Evolutionary conservation across 2,329 filamentous ascomycete genomes (phyloP), one percentile per base, ranked within the genome.

Genomic region (Chrysoporthe austroafricana): DNA sequence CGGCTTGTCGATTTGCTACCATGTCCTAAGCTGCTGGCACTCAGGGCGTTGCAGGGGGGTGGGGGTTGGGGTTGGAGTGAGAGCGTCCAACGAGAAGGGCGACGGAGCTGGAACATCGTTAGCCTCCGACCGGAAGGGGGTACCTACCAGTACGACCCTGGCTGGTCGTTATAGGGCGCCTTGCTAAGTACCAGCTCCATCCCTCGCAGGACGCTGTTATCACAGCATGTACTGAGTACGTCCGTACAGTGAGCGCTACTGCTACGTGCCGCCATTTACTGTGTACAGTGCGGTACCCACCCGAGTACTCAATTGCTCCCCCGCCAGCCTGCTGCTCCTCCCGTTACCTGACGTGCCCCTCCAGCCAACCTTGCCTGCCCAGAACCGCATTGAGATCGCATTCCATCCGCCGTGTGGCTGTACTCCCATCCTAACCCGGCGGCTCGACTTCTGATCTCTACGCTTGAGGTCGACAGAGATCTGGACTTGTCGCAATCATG

Each of bases 401-500:
- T 54, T 13, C 21, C 26, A 18, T 34, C 7, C 18, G 54, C 14
- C 14, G 39, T 26, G n/a, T 26, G 32, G 4, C n/a, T 60, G 18
- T 34, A 14, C 9, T 18, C 36, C 16, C 9, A 16, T 21, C 56
- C 14, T 13, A 50, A 5, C 46, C n/a, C 46, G 46, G 9, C n/a
- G 50, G 50, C 50, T 54, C 26, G n/a, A 54, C n/a, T 26, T 39
- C 48, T 42, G 42, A 6, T 16, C 13, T 34, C 5, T 8, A 48
- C 18, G 16, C 57, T 42, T n/a, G 39, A 21, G 36, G n/a, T 32
- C 43, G 34, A 46, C 6, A 32, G 4, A 6, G 13, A 34, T 13
- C 39, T 44, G 26, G 26, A 48, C 14, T 48, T 61, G 39, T 61
- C 16, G 56, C 73, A 73, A 83, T 76, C 69, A 94, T 91, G 86